Base-by-base conservation (phyloP, 225 moss, liverwort and hornwort species). In the Ulota crispa region DNA sequence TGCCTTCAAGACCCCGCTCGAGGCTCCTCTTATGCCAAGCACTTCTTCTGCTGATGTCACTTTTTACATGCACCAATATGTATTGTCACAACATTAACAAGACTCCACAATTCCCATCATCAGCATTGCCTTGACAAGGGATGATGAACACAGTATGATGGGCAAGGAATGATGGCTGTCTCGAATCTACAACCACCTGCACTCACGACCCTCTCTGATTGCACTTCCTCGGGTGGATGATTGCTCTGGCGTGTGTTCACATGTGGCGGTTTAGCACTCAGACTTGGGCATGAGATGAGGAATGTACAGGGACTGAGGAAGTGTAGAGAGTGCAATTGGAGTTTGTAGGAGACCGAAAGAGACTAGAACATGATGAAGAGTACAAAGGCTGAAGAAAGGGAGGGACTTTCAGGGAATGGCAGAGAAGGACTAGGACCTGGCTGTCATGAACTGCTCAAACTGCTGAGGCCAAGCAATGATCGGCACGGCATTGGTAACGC, bases 361-460 rank as follows among this genome's bases (percentile, higher is more conserved):
- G 28, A 54, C 18, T 5, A 9, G 2, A 21, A 2, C 6, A 0
- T 1, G 3, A 2, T 53, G 2, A 50, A 14, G 8, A 62, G 2
- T 13, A 6, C 16, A 3, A 3, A 76, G 45, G 7, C 9, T 7
- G 19, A 31, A 64, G 9, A 18, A 15, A 5, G 5, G 18, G 5
- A 21, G 21, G 42, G 62, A 45, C 5, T n/a, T 60, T 61, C 2
- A 23, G 16, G 39, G 31, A 9, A 68, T 28, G n/a, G 3, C 4
- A 8, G 43, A 60, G 37, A 23, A 32, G 19, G 37, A 64, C 4
- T 4, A 0, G 0, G 16, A 83, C 89, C 83, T 89, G 77, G 75
- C 64, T 15, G 84, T 89, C 85, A 89, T 87, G 57, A 63, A 43
- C 37, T 89, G 85, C 70, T 87, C 89, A 0, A 5, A 84, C 14